Conservation (phyloP, 1,139 yeast species). For the Diutina scorzettiae region DNA sequence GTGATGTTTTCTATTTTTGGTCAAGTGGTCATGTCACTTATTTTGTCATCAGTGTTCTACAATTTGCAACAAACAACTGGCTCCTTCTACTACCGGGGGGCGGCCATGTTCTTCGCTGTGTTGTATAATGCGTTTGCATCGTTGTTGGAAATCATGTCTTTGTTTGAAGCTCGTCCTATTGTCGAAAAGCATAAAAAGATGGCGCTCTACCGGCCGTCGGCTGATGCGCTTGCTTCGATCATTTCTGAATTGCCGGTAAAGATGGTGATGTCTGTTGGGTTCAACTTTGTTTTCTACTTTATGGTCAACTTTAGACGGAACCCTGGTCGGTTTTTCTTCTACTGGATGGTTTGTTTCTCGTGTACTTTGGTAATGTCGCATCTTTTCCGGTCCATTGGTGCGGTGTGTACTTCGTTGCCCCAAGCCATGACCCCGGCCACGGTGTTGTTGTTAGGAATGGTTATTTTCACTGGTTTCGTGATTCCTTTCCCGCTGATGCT, state of each 20-base stretch:
- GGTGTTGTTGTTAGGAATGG: conserved; percentile 12
- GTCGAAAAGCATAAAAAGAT: conserved; percentile 12
- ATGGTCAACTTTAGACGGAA: conserved; percentile 11
- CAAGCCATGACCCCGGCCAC: conserved; percentile 14
- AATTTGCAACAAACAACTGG: conserved; percentile 10
- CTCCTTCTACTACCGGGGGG: conserved; percentile 12
- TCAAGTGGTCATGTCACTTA: conserved; percentile 11
- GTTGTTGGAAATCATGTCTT: conserved; percentile 12
- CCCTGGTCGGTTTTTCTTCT: conserved; percentile 12
- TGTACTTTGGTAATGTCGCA: conserved; percentile 12
- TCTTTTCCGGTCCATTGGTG: conserved; percentile 12
- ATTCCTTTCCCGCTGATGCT: conserved; percentile 12
- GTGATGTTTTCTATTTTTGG: conserved; percentile 11
- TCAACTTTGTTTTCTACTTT: conserved; percentile 11
- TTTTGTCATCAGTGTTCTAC: conserved; percentile 12
- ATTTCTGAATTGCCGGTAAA: conserved; percentile 12
- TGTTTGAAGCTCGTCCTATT: conserved; percentile 13
- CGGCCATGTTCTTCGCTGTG: conserved; percentile 13
- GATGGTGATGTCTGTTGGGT: conserved; percentile 10
- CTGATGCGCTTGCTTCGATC: conserved; percentile 13
- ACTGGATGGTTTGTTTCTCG: conserved; percentile 9
- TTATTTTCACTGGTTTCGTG: conserved; percentile 13
- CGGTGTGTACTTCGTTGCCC: conserved; percentile 12
- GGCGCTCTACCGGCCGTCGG: conserved; percentile 12
- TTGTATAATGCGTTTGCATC: conserved; percentile 12